Base-by-base conservation (phyloP, 208 protist genomes). In the Acanthamoeba triangularis region DNA sequence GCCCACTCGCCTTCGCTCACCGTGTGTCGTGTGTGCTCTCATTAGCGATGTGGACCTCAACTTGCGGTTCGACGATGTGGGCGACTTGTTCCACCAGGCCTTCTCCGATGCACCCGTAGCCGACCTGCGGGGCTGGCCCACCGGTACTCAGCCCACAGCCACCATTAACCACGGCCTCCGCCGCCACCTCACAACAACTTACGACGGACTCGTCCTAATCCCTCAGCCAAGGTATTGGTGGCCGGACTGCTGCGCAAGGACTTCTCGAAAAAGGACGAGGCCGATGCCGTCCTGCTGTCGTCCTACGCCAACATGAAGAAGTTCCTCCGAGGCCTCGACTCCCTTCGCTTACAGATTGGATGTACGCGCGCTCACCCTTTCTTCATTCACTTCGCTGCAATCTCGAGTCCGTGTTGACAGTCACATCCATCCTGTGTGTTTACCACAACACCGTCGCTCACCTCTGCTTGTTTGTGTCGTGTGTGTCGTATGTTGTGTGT, bases 51-150 rank as follows among this genome's bases (percentile, higher is more conserved):
- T 80, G 13, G 37, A 80, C 33, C 72, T 80, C 30, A 80, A 80
- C 23, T 44, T 80, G 37, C 72, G 72, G 35, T 80, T 80, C 35
- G 72, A 80, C 6, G 72, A 80, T 30, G n/a, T 80, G 30, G 72
- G 72, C 8, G 72, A 80, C 37, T 30, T 80, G 18, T 80, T 80
- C 72, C 72, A 35, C 13, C 72, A 80, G 30, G 72, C 72, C 72
- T 80, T 80, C 37, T 25, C 33, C 72, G 72, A 80, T 14, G 72
- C 72, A 14, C 72, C 72, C 4, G 72, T 47, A 1, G 72, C n/a
- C 25, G 37, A 80, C 16, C 1, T 80, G 37, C 72, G 33, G 3
- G 72, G 72, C 35, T 80, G 72, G 72, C 72, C 33, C 16, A 35
- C 72, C 13, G 72, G 72, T 80, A 80, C 37, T 10, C n/a, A 30